phyloP scores from a whole-genome alignment of 257 asterid genomes.

The Gardenia jasminoides region DNA sequence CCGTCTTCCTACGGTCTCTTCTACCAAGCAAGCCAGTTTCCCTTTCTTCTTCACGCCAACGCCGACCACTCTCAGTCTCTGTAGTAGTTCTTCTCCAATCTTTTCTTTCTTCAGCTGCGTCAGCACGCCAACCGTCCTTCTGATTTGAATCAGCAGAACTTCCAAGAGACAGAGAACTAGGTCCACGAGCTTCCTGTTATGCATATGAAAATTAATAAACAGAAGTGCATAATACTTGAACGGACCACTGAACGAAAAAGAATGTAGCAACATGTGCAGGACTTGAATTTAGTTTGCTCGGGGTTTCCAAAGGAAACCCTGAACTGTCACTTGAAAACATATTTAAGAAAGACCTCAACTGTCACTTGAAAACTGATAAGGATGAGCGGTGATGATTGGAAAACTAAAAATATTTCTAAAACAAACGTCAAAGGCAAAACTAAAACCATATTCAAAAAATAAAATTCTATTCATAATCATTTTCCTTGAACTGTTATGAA shows the following conservation, averaged over 20 bases:
- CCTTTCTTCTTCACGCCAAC: conserved; percentile 99
- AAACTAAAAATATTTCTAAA: not conserved
- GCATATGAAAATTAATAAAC: conserved; percentile 2
- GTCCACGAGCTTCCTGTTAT: conserved; percentile 73
- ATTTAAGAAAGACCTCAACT: not conserved
- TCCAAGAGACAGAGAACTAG: conserved; percentile 84
- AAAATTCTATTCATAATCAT: not conserved
- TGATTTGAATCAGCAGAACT: conserved; percentile 68
- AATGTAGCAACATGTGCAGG: not conserved
- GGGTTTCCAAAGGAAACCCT: not conserved
- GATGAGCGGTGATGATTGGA: not conserved
- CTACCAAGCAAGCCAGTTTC: conserved; percentile 95
- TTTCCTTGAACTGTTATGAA: not conserved
- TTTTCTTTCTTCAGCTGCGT: conserved; percentile 69
- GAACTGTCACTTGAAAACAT: no score
- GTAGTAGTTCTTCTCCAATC: conserved; percentile 71
- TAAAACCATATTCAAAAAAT: not conserved
- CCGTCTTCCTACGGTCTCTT: conserved; percentile 89
- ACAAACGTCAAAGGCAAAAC: not conserved
- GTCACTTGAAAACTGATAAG: not conserved
- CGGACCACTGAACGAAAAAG: not conserved
- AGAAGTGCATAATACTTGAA: not conserved
- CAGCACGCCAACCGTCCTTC: conserved; percentile 85
- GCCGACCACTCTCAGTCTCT: conserved; percentile 78
- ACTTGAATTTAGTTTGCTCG: not conserved